Evolutionary conservation across 257 asterid genomes (phyloP).

Genomic region (Solanum stenotomum): DNA sequence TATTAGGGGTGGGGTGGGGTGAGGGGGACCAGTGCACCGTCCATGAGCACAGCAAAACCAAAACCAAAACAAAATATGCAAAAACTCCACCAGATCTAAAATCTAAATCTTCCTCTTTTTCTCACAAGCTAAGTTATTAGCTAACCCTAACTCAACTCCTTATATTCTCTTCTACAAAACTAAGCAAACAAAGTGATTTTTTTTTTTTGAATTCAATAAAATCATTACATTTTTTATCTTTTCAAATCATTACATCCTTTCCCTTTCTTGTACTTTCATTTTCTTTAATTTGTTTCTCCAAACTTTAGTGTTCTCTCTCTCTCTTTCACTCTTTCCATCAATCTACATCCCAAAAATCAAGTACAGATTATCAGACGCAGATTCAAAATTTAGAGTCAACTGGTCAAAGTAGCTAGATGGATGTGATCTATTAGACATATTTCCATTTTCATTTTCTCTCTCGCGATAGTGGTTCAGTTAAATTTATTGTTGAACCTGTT

Average conservation of each 20-base stretch:
- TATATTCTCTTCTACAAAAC: neutral
- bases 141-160: neutral
- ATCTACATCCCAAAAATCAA: neutral
- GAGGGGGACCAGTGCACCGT: neutral
- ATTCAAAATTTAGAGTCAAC: neutral
- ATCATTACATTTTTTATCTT: constrained; percentile 8
- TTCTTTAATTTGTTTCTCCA: neutral
- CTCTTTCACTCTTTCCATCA: neutral
- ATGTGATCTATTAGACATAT: neutral
- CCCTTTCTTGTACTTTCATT: constrained; percentile 16
- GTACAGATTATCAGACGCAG: neutral
- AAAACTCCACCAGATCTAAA: neutral
- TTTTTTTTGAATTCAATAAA: neutral
- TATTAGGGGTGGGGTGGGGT: neutral
- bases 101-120: neutral
- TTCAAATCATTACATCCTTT: constrained; percentile 19
- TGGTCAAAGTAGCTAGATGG: neutral
- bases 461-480: neutral
- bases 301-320: neutral
- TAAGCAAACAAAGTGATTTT: neutral
- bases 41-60: neutral
- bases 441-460: neutral
- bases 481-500: neutral
- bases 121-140: neutral
- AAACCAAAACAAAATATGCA: neutral